Evolutionary conservation across 331 rosid genomes (phyloP).

Genomic region (Ulmus americana): DNA sequence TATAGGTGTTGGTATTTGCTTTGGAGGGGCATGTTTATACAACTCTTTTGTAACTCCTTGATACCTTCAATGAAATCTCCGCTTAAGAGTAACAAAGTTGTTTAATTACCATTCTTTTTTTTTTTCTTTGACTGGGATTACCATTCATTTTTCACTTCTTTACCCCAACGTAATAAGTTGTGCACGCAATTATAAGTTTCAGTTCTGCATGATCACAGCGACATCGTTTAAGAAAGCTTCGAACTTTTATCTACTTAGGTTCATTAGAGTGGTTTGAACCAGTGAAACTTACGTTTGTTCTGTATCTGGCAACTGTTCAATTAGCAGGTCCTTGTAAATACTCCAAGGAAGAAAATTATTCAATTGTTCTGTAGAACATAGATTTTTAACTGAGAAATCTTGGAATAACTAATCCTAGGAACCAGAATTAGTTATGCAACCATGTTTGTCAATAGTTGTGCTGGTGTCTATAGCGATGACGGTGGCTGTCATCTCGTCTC

Average conservation of each 20-base stretch:
- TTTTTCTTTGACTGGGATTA: not conserved
- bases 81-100: conserved; percentile 22
- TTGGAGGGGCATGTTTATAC: conserved; percentile 42
- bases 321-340: not conserved
- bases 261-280: not conserved
- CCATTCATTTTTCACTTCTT: not conserved
- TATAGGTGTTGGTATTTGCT: conserved; percentile 39
- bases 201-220: conserved; percentile 1
- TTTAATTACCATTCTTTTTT: conserved; percentile 10
- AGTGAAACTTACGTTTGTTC: not conserved
- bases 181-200: conserved; percentile 16
- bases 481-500: not conserved
- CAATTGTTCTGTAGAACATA: not conserved
- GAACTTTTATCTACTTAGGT: not conserved
- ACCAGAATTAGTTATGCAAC: not conserved
- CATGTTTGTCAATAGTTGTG: not conserved
- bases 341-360: not conserved
- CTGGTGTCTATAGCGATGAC: not conserved
- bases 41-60: conserved; percentile 29
- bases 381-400: not conserved
- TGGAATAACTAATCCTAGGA: not conserved
- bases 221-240: not conserved
- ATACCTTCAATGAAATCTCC: conserved; percentile 28
- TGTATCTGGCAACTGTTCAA: not conserved
- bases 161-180: conserved; percentile 10